These are phyloP conservation scores for Lipomyces oligophaga DNA, from an alignment of 805 yeast genomes.

Conservation along the genomic window DNA sequence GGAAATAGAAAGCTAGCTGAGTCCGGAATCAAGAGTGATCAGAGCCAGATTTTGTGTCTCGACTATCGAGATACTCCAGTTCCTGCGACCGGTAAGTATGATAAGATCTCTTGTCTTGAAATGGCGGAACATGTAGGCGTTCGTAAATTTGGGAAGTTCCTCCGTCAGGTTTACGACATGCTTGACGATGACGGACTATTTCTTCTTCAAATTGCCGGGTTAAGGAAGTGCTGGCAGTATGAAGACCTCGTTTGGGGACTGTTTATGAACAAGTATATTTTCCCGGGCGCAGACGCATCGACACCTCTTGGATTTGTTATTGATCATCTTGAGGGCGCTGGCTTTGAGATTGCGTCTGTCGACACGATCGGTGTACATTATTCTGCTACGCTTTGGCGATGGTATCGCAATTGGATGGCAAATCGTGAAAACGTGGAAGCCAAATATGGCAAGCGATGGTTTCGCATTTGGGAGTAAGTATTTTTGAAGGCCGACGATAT, in stretches of 20 bases:
- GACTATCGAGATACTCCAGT: constrained; percentile 90
- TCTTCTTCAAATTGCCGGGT: constrained; percentile 83
- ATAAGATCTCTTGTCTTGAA: constrained; percentile 86
- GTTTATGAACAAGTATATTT: constrained; percentile 91
- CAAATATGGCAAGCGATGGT: constrained; percentile 88
- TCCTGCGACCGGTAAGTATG: constrained; percentile 59
- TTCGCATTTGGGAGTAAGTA: constrained; percentile 76
- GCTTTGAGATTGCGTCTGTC: constrained; percentile 76
- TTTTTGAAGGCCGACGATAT: neutral
- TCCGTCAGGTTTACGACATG: constrained; percentile 77
- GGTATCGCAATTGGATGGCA: constrained; percentile 92
- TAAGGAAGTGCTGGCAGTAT: constrained; percentile 90
- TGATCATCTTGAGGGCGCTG: constrained; percentile 71
- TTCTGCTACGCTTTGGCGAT: constrained; percentile 85
- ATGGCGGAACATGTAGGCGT: constrained; percentile 97
- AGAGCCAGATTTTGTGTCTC: constrained; percentile 71
- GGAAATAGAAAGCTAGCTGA: constrained; percentile 67
- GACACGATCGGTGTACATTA: constrained; percentile 92
- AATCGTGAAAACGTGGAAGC: constrained; percentile 70
- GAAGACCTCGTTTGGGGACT: constrained; percentile 93
- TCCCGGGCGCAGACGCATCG: constrained; percentile 97
- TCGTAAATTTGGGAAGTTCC: constrained; percentile 70
- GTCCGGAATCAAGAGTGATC: constrained; percentile 65
- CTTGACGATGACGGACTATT: constrained; percentile 89
- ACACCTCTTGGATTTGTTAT: constrained; percentile 85